These are phyloP conservation scores for Clitopilus passeckerianus DNA, from an alignment of 768 basidiomycete genomes.

Conservation along the genomic window DNA sequence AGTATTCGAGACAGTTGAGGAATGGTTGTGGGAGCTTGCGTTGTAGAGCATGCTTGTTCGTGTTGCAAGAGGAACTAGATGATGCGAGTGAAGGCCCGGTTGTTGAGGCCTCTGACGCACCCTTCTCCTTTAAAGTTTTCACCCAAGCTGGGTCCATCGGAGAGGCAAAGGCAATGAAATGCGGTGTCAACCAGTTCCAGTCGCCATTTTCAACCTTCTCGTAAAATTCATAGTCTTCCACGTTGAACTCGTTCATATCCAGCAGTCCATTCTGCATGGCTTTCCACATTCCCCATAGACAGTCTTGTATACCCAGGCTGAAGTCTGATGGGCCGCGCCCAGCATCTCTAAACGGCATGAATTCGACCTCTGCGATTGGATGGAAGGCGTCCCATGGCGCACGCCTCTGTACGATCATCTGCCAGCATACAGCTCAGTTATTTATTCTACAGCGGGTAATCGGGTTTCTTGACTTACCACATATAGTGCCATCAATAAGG, in stretches of 20 bases:
- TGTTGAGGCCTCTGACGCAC: constrained; percentile 39
- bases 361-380: constrained; percentile 87
- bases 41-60: constrained; percentile 56
- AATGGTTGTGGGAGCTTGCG: constrained; percentile 78
- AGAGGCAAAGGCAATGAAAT: constrained; percentile 92
- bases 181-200: constrained; percentile 93
- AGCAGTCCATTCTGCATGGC: constrained; percentile 88
- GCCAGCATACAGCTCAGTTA: constrained; percentile 6
- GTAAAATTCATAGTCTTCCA: constrained; percentile 90
- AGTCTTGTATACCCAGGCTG: constrained; percentile 90
- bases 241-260: constrained; percentile 91
- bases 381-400: constrained; percentile 94
- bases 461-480: constrained; percentile 51
- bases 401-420: constrained; percentile 92
- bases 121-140: constrained; percentile 56
- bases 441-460: constrained; percentile 4
- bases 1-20: constrained; percentile 89
- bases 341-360: constrained; percentile 95
- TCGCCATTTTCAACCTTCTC: constrained; percentile 96
- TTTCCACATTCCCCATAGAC: constrained; percentile 84
- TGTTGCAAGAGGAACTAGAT: constrained; percentile 23
- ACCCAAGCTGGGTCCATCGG: constrained; percentile 81
- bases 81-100: constrained; percentile 9
- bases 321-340: constrained; percentile 91
- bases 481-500: constrained; percentile 90